Conservation (phyloP, 176 grass and related monocot species). For the Eleusine indica region DNA sequence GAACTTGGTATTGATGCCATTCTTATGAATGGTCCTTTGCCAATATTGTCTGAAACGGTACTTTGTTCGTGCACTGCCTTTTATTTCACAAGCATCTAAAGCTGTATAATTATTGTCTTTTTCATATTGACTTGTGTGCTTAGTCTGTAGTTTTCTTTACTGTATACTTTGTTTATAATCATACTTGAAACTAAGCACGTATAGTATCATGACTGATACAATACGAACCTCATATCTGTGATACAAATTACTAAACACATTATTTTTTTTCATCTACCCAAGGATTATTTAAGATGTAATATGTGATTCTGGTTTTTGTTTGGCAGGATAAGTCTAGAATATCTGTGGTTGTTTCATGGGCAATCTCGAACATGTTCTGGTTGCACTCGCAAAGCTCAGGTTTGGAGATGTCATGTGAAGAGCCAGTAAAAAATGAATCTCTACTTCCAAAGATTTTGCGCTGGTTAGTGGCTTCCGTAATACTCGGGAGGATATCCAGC, state of each 20-base stretch:
- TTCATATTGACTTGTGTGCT: neutral
- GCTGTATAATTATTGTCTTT: neutral
- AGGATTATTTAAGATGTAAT: constrained; percentile 1
- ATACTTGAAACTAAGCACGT: constrained; percentile 11
- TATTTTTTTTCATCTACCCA: neutral
- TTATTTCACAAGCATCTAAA: constrained; percentile 36
- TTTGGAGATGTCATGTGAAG: constrained; percentile 38
- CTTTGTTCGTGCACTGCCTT: constrained; percentile 24
- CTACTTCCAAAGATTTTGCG: constrained; percentile 70
- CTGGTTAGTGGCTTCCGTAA: constrained; percentile 80
- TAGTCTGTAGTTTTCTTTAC: neutral
- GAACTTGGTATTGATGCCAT: constrained; percentile 66
- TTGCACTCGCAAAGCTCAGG: constrained; percentile 38
- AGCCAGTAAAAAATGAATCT: constrained; percentile 48
- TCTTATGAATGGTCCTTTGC: constrained; percentile 74
- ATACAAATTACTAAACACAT: neutral
- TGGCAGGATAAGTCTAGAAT: constrained; percentile 81
- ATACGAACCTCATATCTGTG: neutral
- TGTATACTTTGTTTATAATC: neutral
- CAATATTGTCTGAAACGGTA: constrained; percentile 73
- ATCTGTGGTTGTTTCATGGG: constrained; percentile 53
- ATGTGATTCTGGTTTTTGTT: constrained; percentile 27
- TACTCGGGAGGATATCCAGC: constrained; percentile 72
- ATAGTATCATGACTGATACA: neutral
- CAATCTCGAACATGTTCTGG: constrained; percentile 55